phyloP scores from a whole-genome alignment of 345 rosid genomes.

The Gynandropsis gynandra region DNA sequence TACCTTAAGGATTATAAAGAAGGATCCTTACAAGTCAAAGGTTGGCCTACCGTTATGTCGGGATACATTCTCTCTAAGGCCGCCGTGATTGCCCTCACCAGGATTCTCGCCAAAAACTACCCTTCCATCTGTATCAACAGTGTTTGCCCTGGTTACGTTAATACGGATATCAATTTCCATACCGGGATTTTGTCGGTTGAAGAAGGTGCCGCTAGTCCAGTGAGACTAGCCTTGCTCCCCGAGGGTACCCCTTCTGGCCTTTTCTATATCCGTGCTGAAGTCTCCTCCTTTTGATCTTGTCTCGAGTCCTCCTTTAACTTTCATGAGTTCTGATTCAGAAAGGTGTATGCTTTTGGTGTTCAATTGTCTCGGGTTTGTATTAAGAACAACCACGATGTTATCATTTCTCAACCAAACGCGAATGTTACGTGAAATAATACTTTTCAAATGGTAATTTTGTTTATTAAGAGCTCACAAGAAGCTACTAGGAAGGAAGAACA shows the following conservation, averaged over 20 bases:
- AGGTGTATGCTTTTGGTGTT: too few species aligned
- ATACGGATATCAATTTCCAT: conserved; percentile 33
- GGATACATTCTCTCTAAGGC: conserved; percentile 40
- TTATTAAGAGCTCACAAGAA: too few species aligned
- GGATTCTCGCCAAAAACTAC: conserved; percentile 37
- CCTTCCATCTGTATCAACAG: conserved; percentile 31
- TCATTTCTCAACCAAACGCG: too few species aligned
- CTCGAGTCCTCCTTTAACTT: neutral
- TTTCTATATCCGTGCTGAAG: conserved; percentile 31
- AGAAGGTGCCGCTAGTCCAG: conserved; percentile 41
- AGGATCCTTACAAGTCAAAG: conserved; percentile 31
- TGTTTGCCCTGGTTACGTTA: conserved; percentile 51
- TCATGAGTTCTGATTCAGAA: too few species aligned
- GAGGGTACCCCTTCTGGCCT: conserved; percentile 39
- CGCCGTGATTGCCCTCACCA: conserved; percentile 37
- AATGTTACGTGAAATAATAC: too few species aligned
- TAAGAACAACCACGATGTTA: too few species aligned
- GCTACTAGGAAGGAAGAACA: neutral
- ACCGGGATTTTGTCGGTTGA: conserved; percentile 29
- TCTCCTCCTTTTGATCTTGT: conserved; percentile 27
- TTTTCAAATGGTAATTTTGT: too few species aligned
- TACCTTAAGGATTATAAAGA: conserved; percentile 36
- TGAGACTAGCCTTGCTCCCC: conserved; percentile 35
- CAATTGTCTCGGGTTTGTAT: too few species aligned
- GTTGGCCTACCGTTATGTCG: conserved; percentile 34